Conservation (phyloP, 768 basidiomycete species). For the Ramaria sp. region DNA sequence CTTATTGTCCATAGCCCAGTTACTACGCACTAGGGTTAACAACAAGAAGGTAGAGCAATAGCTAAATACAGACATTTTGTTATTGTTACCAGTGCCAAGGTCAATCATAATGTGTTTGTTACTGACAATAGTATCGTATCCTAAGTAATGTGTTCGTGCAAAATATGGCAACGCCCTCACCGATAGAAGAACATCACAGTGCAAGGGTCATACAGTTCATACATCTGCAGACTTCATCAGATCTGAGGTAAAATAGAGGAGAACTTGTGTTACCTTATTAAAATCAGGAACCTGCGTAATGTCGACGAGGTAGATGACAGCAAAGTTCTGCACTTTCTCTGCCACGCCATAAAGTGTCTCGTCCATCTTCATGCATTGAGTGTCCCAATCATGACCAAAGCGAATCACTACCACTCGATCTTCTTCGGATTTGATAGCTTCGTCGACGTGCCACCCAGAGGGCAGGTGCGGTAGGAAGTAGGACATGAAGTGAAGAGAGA, state of each 20-base stretch:
- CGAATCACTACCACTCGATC: slow-evolving; percentile 90
- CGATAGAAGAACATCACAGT: slow-evolving; percentile 99
- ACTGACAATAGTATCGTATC: slow-evolving; percentile 27
- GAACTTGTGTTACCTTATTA: slow-evolving; percentile 65
- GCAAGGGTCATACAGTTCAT: slow-evolving; percentile 94
- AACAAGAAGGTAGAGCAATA: not conserved
- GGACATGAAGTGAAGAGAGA: slow-evolving; percentile 43
- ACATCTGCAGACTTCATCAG: slow-evolving; percentile 55
- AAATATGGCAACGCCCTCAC: slow-evolving; percentile 30
- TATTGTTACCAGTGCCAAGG: slow-evolving; percentile 98
- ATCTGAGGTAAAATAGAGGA: not conserved
- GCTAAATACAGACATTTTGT: slow-evolving; percentile 68
- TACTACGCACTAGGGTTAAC: slow-evolving; percentile 36
- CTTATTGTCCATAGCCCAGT: slow-evolving; percentile 98
- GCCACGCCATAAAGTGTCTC: slow-evolving; percentile 87
- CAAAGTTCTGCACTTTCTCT: slow-evolving; percentile 98
- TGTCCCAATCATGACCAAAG: slow-evolving; percentile 91
- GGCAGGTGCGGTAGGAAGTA: slow-evolving; percentile 74
- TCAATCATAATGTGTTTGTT: slow-evolving; percentile 99
- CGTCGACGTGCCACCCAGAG: slow-evolving; percentile 97
- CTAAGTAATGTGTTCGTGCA: not conserved
- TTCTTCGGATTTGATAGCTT: slow-evolving; percentile 97
- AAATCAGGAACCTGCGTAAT: slow-evolving; percentile 98
- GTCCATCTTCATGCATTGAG: slow-evolving; percentile 98
- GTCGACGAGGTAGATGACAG: slow-evolving; percentile 90